Evolutionary conservation across 2,329 filamentous ascomycete genomes (phyloP), one percentile per base, ranked within the genome.

Genomic region (Phaeosphaeriaceae sp.): DNA sequence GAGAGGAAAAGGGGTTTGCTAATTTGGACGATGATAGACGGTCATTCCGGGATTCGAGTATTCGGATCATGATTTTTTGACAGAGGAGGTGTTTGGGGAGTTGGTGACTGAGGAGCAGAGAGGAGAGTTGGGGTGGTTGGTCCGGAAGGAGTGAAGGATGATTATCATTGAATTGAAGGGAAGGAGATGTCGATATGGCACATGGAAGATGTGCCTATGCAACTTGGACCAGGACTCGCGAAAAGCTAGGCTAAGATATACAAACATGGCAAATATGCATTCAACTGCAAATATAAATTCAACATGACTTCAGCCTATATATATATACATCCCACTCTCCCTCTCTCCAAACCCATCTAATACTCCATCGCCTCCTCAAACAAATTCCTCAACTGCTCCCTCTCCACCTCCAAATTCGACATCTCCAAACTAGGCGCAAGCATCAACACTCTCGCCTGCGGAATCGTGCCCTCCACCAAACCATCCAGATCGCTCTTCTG

Each of bases 381-480:
- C 64, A 84, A 61, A 13, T 66, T 69, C 51, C 76, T 73, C 66
- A 84, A 60, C 61, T 83, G 81, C 71, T 83, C 81, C 64, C 82
- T 78, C 71, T 84, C 81, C 48, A 75, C 78, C 46, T 82, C 79
- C 13, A 80, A 66, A 54, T 83, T 78, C 50, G 72, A 72, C 60
- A 72, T 81, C 48, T 82, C 82, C 60, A 99, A 77, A 24, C 86
- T 93, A 0, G 95, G 96, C 27, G 95, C 95, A 61, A 99, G 80
- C 89, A 93, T 95, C 71, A 99, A 77, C 54, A 99, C 96, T 65
- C 95, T 84, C 55, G 88, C 88, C 81, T 99, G 95, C 5, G 95
- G 95, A 61, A 99, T 89, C 0, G 95, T 99, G 1, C 95, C 96
- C 78, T 98, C 94, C 1, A 99, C 93, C 62, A 99, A 81, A 10